Evolutionary conservation across 106 monocot genomes (phyloP).

Genomic region (Acorus calamus): DNA sequence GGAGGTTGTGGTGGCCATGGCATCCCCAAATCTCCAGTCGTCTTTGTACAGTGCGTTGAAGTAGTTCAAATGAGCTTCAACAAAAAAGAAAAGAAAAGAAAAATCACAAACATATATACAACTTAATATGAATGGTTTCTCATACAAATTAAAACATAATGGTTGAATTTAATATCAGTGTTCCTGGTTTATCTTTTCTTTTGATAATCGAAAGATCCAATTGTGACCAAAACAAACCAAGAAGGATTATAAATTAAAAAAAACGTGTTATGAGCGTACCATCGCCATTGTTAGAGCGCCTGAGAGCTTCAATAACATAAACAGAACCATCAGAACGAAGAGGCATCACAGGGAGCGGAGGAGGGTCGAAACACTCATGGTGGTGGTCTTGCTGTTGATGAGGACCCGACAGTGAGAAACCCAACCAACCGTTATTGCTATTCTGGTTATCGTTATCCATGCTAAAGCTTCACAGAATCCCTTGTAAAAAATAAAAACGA

Average conservation of each 20-base stretch:
- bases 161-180: too few species aligned
- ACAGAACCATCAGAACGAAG: constrained; percentile 42
- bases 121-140: too few species aligned
- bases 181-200: too few species aligned
- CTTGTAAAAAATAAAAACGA: constrained; percentile 1
- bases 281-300: constrained; percentile 1
- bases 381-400: constrained; percentile 8
- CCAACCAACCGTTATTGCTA: constrained; percentile 20
- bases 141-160: too few species aligned
- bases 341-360: constrained; percentile 33
- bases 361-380: constrained; percentile 1
- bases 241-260: too few species aligned
- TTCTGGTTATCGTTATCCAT: constrained; percentile 18
- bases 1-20: constrained; percentile 5
- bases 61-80: not conserved
- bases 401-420: constrained; percentile 33
- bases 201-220: too few species aligned
- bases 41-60: not conserved
- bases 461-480: not conserved
- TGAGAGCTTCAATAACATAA: constrained; percentile 32
- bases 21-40: constrained; percentile 53
- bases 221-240: too few species aligned
- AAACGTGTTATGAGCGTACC: too few species aligned
- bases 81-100: too few species aligned
- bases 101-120: too few species aligned